A percentile compares a stretch with the other conserved stretches of the same genome.
Evolutionary conservation across 2,329 filamentous ascomycete species (phyloP).

Genomic region (Tricladium varicosporioides): DNA sequence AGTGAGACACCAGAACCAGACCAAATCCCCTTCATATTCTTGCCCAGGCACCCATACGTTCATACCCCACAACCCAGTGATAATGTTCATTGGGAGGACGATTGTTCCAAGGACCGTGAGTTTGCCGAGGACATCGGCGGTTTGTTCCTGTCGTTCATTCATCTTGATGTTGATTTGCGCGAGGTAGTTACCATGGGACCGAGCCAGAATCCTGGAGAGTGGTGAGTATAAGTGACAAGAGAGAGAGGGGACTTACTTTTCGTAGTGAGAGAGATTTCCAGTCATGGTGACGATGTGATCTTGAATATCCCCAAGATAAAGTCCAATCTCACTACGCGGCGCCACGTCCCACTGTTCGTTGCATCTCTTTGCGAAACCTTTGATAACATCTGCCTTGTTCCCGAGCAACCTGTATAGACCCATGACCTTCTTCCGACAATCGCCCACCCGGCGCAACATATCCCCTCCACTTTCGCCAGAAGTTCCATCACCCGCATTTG

Average conservation of each 20-base stretch:
- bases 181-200: conserved; percentile 96
- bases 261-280: conserved; percentile 90
- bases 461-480: conserved; percentile 57
- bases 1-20: conserved; percentile 75
- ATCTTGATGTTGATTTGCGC: conserved; percentile 98
- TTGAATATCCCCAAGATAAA: conserved; percentile 97
- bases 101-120: conserved; percentile 96
- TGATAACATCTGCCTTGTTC: conserved; percentile 98
- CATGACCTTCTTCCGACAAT: conserved; percentile 97
- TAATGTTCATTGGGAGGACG: conserved; percentile 97
- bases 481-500: conserved; percentile 39
- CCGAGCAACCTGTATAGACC: conserved; percentile 86
- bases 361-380: conserved; percentile 96
- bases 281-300: conserved; percentile 99
- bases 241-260: conserved; percentile 64
- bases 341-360: conserved; percentile 98
- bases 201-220: conserved; percentile 69
- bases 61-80: conserved; percentile 98
- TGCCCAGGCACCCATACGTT: conserved; percentile 96
- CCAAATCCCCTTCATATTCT: conserved; percentile 69
- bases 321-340: conserved; percentile 90
- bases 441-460: conserved; percentile 89
- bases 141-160: conserved; percentile 96
- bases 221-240: conserved; percentile 11
- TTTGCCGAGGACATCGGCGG: conserved; percentile 90